These are phyloP conservation scores for Kandelia obovata DNA, from an alignment of 345 rosid genomes.

Conservation along the genomic window DNA sequence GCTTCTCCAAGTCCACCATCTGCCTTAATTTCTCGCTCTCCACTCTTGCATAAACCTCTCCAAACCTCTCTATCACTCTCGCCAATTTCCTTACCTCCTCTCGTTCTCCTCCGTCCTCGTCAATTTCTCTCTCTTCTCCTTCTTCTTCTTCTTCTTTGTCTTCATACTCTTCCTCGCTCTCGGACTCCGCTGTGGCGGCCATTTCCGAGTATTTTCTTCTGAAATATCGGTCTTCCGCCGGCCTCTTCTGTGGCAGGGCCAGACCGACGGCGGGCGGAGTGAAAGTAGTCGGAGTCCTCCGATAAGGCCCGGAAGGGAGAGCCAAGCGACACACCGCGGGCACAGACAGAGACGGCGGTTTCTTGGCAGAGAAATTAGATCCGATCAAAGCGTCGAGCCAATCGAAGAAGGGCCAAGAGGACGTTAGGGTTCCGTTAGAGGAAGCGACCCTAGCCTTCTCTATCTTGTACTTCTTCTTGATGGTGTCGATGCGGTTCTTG, in stretches of 20 bases:
- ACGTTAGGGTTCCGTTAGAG: constrained; percentile 49
- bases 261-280: constrained; percentile 39
- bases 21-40: constrained; percentile 86
- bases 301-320: constrained; percentile 30
- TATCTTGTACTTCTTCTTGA: constrained; percentile 90
- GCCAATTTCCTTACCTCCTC: constrained; percentile 60
- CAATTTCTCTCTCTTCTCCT: constrained; percentile 31
- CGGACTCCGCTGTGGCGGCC: constrained; percentile 44
- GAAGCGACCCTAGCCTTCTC: constrained; percentile 74
- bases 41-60: constrained; percentile 77
- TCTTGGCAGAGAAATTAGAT: constrained; percentile 39
- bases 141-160: constrained; percentile 12
- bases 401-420: constrained; percentile 87
- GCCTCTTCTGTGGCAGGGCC: constrained; percentile 69
- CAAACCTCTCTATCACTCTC: constrained; percentile 76
- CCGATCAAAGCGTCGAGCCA: constrained; percentile 77
- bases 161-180: constrained; percentile 44
- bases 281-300: constrained; percentile 26
- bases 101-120: constrained; percentile 27
- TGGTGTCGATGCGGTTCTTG: constrained; percentile 94
- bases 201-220: constrained; percentile 76
- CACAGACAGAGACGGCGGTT: constrained; percentile 38
- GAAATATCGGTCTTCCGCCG: constrained; percentile 39
- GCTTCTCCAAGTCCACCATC: constrained; percentile 98
- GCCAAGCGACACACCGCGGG: constrained; percentile 52